Evolutionary conservation across 1,284 basidiomycete genomes (phyloP).

Genomic region (Moesziomyces sp.): DNA sequence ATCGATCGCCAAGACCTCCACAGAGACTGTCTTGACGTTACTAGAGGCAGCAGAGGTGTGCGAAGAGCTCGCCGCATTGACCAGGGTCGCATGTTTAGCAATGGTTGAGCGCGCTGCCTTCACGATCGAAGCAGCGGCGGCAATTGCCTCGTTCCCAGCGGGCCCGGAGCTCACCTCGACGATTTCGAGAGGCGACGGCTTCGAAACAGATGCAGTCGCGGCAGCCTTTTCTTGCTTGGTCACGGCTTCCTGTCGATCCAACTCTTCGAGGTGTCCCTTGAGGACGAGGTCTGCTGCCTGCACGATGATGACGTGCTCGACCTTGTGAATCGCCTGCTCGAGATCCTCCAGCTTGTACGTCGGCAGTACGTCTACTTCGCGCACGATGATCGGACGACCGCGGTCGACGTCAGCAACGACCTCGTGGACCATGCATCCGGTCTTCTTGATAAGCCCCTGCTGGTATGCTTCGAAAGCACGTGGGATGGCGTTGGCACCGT

Average conservation of each 20-base stretch:
- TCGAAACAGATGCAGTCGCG: background rate
- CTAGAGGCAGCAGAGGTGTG: background rate
- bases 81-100: conserved; percentile 4
- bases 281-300: conserved; percentile 68
- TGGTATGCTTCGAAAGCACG: conserved; percentile 89
- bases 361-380: conserved; percentile 79
- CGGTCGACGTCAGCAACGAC: conserved; percentile 93
- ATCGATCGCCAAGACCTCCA: conserved; percentile 40
- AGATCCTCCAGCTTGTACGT: conserved; percentile 79
- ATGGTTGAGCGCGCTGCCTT: conserved; percentile 6
- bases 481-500: conserved; percentile 89
- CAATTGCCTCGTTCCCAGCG: conserved; percentile 12
- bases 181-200: conserved; percentile 13
- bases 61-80: background rate
- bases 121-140: conserved; percentile 13
- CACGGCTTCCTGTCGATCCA: conserved; percentile 23
- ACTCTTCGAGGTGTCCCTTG: conserved; percentile 36
- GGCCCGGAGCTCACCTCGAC: conserved; percentile 4
- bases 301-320: conserved; percentile 93
- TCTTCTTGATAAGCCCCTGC: conserved; percentile 72
- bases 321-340: conserved; percentile 80
- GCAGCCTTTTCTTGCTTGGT: conserved; percentile 4
- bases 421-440: conserved; percentile 93
- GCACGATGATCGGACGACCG: conserved; percentile 85
- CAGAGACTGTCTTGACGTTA: conserved; percentile 23